phyloP scores from a whole-genome alignment of 257 asterid species.

The Solanum pinnatisectum region DNA sequence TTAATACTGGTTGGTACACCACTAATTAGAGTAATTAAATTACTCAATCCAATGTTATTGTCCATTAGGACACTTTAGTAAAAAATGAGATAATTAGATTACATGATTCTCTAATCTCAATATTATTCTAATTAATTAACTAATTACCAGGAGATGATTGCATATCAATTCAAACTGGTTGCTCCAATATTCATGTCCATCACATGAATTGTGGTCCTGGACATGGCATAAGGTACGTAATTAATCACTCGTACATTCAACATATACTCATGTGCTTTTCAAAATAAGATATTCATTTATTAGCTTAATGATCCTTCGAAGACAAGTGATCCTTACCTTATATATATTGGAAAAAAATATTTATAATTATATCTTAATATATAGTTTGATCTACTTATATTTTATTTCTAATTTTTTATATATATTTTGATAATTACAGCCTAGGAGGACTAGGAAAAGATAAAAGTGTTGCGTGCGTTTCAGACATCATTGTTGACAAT shows the following conservation, averaged over 20 bases:
- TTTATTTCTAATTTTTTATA: background rate
- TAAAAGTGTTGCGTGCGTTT: conserved; percentile 55
- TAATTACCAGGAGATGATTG: conserved; percentile 66
- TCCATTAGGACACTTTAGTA: background rate
- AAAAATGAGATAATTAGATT: background rate
- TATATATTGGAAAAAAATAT: background rate
- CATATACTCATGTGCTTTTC: no score
- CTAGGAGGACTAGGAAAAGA: conserved; percentile 79
- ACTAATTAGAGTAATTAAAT: background rate
- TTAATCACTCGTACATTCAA: background rate
- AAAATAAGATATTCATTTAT: background rate
- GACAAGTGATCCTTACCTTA: background rate
- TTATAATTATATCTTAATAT: background rate
- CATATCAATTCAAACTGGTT: conserved; percentile 82
- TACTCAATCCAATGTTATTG: background rate
- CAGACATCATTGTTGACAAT: conserved; percentile 50
- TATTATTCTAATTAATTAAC: background rate
- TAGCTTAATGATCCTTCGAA: background rate
- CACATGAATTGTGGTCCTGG: conserved; percentile 83
- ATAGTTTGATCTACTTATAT: background rate
- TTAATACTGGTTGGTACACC: background rate
- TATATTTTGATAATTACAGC: conserved; percentile 19
- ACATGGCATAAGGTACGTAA: conserved; percentile 73
- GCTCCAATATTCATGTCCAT: conserved; percentile 57
- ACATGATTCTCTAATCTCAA: background rate